Evolutionary conservation across 2,329 filamentous ascomycete species (phyloP), one percentile per base, ranked within the genome.

Genomic region (Pseudogymnoascus sp.): DNA sequence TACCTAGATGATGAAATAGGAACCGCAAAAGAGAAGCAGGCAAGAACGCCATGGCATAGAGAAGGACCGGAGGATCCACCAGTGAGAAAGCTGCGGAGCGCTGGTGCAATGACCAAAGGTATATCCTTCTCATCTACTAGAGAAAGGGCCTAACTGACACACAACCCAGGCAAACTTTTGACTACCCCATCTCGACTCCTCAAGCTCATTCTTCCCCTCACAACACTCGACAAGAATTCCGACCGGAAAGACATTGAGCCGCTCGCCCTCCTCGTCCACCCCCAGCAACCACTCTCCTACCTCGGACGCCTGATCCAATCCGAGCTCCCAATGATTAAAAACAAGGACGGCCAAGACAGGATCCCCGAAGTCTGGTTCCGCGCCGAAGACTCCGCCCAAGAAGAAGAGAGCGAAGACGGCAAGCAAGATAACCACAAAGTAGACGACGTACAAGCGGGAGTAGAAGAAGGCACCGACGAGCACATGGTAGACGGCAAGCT

Each of bases 271-370:
- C 84, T 96, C 1, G 83, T 96, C 0, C 93, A 96, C 69, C 92
- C 93, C 0, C 90, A 96, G 66, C 93, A 97, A 72, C 93, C 93
- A 0, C 81, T 97, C 2, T 96, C 91, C 7, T 96, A 96, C 73
- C 85, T 96, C 45, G 91, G 96, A 74, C 85, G 91, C 7, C 79
- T 97, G 2, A 93, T 97, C 57, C 93, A 96, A 72, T 89, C 91
- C 62, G 93, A 96, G 74, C 80, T 96, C 0, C 84, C 85, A 0
- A 79, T 93, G 4, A 79, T 83, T 0, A 82, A 82, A 1, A 78
- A 82, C 0, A 82, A 83, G 64, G 75, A 86, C 59, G 84, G 87
- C 7, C 83, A 85, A 5, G 85, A 91, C 67, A 86, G 87, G 66
- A 82, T 90, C 1, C 91, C 91, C 0, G 83, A 81, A 37, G 83